Base-by-base conservation (phyloP, 1,284 basidiomycete genomes). In the Clitocybe nebularis region DNA sequence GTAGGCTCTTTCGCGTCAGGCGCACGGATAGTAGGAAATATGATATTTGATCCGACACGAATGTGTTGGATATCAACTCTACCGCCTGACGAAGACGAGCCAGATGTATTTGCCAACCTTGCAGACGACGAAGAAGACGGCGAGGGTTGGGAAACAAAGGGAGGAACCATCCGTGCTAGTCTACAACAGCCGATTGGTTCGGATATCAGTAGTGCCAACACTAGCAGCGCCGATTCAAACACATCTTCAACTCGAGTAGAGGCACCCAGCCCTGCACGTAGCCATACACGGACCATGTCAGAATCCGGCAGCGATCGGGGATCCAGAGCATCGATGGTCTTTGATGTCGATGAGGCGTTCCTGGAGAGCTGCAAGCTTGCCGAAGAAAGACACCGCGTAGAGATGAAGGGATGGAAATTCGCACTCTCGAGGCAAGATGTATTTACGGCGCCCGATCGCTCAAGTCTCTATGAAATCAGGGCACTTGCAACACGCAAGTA, bases 31-130 rank as follows among this genome's bases (percentile, higher is more conserved):
- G 93, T 97, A 9, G 94, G 94, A 39, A 93, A 93, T 69, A 98
- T 98, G 94, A 81, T 93, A 38, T 98, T 98, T 56, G 94, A 98
- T 67, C 93, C 95, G 1, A 61, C 81, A 39, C 79, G 82, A 29
- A 96, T 97, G 92, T 89, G 89, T 57, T 98, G 94, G 94, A 80
- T 94, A 55, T 90, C 84, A 41, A 87, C 78, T 36, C 68, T 86
- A 34, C 74, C 84, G 2, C 83, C 88, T 5, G 93, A 93, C 46
- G 91, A 95, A 55, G 91, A 94, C 29, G 93, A 95, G 60, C 87
- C 89, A 9, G 93, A 96, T 57, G 86, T 93, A 10, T 94, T 94
- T 61, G 93, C 88, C 34, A 87, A 86, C 49, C 75, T 92, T 42
- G 89, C 86, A 4, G 91, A 94, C 52, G 90, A 93, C 55, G 89